Base-by-base conservation (phyloP, 2,329 filamentous ascomycete genomes). In the Fusarium nisikadoi region DNA sequence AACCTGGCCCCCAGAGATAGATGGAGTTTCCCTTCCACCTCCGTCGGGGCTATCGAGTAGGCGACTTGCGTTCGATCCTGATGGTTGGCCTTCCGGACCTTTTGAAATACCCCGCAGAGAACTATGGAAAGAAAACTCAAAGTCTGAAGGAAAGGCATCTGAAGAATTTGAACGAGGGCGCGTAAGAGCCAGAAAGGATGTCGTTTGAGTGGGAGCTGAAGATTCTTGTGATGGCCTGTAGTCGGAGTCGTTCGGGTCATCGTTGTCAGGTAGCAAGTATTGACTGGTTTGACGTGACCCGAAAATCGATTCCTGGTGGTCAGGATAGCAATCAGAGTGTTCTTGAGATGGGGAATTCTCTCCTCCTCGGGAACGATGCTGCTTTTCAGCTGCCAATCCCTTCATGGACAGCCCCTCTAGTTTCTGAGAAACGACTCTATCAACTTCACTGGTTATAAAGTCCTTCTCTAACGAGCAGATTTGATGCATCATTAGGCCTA, bases 401-500 rank as follows among this genome's bases (percentile, higher is more conserved):
- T 6, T 10, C 43, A 45, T 45, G 12, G 43, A 45, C 25, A 45
- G 8, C 17, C 25, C 12, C 43, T 45, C 25, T 20, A 45, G 20
- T 27, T 14, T 45, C 25, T 45, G 43, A 27, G 27, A 49, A 9
- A 71, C 43, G 9, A 58, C 27, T 3, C 62, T 50, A 6, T 69
- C 59, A 6, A 73, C 29, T 19, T 73, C 61, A 9, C 20, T 17
- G 1, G n/a, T 4, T 5, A 72, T 35, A 1, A 27, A 25, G 5
- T 59, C 39, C 11, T 65, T 56, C 46, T 73, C 58, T 5, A 41
- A 42, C 0, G 55, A 29, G 19, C 42, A 50, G 4, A 73, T 65
- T 23, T 64, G 55, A 4, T 66, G 61, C 20, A 70, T 46, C 12
- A 73, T 47, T n/a, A 70, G 17, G 1, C 71, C 71, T 17, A 71